Evolutionary conservation across 2,329 filamentous ascomycete species (phyloP).

Genomic region (Colletotrichum sp.): DNA sequence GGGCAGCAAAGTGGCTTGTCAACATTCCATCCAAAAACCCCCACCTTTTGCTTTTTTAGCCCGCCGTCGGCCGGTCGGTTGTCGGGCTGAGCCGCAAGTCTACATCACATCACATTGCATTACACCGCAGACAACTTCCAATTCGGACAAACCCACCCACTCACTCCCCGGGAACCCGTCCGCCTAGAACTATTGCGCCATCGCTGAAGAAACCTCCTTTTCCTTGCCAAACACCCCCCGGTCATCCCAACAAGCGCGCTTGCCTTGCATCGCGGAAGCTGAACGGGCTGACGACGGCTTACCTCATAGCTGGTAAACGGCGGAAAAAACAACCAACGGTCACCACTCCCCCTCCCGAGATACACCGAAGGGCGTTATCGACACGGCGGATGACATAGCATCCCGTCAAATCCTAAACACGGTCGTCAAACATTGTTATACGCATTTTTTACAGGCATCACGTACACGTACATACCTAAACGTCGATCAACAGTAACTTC

Average conservation of each 20-base stretch:
- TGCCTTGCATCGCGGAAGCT: conserved; percentile 6
- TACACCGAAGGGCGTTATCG: neutral
- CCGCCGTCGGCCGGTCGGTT: neutral
- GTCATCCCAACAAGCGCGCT: neutral
- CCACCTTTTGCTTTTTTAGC: neutral
- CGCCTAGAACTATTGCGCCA: conserved; percentile 14
- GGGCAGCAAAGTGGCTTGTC: neutral
- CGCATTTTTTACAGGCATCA: neutral
- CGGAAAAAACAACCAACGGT: neutral
- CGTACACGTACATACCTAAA: neutral
- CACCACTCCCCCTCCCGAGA: neutral
- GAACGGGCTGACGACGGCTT: neutral
- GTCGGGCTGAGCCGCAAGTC: conserved; percentile 18
- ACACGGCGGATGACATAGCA: neutral
- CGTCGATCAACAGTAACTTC: neutral
- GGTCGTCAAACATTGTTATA: neutral
- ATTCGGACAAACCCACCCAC: neutral
- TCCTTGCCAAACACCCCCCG: neutral
- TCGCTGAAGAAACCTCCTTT: conserved; percentile 8
- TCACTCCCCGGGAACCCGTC: neutral
- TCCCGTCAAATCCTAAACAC: neutral
- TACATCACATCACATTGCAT: neutral
- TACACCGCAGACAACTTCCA: neutral
- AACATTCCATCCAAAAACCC: neutral
- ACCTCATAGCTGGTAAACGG: neutral